Evolutionary conservation across 139 green algal species (phyloP).

Genomic region (Microglena sp.): DNA sequence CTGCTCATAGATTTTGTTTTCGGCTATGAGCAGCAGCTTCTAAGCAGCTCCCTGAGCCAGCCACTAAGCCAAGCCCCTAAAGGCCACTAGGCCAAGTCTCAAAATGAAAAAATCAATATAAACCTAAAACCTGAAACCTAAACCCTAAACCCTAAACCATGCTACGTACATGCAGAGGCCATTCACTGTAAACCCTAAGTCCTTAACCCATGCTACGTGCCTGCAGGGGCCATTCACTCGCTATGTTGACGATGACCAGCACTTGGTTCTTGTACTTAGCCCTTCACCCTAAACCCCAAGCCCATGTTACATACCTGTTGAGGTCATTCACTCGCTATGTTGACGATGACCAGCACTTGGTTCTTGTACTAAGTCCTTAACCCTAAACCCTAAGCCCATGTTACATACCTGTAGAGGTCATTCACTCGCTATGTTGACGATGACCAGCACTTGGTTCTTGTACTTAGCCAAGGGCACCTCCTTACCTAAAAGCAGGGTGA

Average conservation of each 20-base stretch:
- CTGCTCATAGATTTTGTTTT: no score
- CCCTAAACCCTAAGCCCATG: neutral
- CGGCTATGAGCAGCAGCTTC: no score
- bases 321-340: conserved; percentile 73
- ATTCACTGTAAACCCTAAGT: no score
- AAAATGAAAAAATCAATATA: no score
- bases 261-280: conserved; percentile 21
- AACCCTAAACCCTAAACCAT: no score
- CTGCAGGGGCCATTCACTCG: conserved; percentile 65
- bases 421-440: conserved; percentile 70
- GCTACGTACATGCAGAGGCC: no score
- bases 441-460: conserved; percentile 33
- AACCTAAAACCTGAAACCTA: no score
- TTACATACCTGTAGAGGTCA: conserved; percentile 54
- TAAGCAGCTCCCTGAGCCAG: no score
- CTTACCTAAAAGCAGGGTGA: no score
- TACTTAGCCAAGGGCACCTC: conserved; percentile 7
- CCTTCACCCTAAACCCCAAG: no score
- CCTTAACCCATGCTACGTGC: neutral
- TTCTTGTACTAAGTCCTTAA: conserved; percentile 12
- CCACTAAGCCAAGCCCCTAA: no score
- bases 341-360: conserved; percentile 52
- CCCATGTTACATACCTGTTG: conserved; percentile 19
- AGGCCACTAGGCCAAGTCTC: no score
- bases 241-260: conserved; percentile 66